Evolutionary conservation across 2,329 filamentous ascomycete species (phyloP).

Genomic region (Trichoderma sp.): DNA sequence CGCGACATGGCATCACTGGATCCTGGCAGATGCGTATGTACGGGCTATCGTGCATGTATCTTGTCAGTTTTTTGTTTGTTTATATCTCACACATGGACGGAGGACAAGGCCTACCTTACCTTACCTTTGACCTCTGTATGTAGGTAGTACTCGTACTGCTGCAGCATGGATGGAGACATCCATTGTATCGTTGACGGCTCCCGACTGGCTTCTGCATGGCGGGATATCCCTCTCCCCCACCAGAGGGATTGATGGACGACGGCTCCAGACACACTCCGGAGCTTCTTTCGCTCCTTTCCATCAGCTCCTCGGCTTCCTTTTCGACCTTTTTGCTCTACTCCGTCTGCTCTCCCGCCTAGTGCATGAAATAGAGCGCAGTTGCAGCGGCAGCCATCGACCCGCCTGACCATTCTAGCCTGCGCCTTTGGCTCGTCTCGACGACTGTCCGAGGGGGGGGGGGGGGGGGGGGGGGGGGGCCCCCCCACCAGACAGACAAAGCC

Average conservation of each 20-base stretch:
- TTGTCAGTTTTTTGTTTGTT: too few species aligned
- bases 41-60: not conserved
- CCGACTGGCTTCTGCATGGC: constrained; percentile 9
- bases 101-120: not conserved
- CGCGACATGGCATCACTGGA: constrained; percentile 17
- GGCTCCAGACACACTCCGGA: constrained; percentile 3
- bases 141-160: too few species aligned
- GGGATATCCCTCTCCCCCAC: constrained; percentile 5
- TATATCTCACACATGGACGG: too few species aligned
- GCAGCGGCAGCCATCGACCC: constrained; percentile 26
- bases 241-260: not conserved
- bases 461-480: too few species aligned
- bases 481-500: too few species aligned
- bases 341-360: too few species aligned
- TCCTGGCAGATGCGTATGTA: not conserved
- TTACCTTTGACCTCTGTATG: not conserved
- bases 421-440: constrained; percentile 15
- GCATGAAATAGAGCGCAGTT: constrained; percentile 21
- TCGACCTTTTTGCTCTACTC: too few species aligned
- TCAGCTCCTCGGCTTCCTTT: too few species aligned
- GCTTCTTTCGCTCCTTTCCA: too few species aligned
- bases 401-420: constrained; percentile 23
- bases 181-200: not conserved
- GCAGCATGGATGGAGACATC: not conserved
- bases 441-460: not conserved